phyloP scores from a whole-genome alignment of 106 monocot species.

The Allium fistulosum region DNA sequence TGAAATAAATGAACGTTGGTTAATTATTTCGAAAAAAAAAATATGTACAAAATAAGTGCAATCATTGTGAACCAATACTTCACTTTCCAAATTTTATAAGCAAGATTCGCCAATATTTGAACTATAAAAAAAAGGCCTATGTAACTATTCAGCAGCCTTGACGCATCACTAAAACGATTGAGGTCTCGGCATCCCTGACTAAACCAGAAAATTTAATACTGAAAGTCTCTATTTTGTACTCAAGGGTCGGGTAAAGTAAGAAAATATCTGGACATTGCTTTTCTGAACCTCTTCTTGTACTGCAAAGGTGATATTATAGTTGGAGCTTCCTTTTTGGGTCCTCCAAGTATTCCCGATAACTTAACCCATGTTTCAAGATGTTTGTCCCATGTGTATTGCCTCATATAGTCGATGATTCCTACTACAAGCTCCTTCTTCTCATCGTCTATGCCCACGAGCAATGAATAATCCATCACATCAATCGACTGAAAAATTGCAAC shows the following conservation, averaged over 20 bases:
- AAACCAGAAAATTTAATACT: too few relatives aligned
- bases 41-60: too few relatives aligned
- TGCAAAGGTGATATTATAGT: constrained; percentile 72
- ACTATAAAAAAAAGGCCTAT: too few relatives aligned
- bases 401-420: constrained; percentile 86
- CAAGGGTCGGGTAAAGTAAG: constrained; percentile 53
- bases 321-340: constrained; percentile 64
- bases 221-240: too few relatives aligned
- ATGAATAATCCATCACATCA: constrained; percentile 91
- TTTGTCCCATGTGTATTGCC: constrained; percentile 96
- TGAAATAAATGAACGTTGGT: too few relatives aligned
- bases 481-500: constrained; percentile 42
- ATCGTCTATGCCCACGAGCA: constrained; percentile 81
- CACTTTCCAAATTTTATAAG: too few relatives aligned
- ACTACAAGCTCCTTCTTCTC: constrained; percentile 69
- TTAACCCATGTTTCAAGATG: constrained; percentile 96
- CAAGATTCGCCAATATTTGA: too few relatives aligned
- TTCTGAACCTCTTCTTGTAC: constrained; percentile 92
- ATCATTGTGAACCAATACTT: too few relatives aligned
- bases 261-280: constrained; percentile 92
- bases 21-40: too few relatives aligned
- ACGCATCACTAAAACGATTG: too few relatives aligned
- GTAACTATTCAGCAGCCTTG: too few relatives aligned
- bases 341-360: constrained; percentile 78
- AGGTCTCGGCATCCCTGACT: too few relatives aligned